Percentiles rank a stretch among this genome's conserved stretches.
phyloP scores from a whole-genome alignment of 306 rosid species.

The Rosa rugosa region DNA sequence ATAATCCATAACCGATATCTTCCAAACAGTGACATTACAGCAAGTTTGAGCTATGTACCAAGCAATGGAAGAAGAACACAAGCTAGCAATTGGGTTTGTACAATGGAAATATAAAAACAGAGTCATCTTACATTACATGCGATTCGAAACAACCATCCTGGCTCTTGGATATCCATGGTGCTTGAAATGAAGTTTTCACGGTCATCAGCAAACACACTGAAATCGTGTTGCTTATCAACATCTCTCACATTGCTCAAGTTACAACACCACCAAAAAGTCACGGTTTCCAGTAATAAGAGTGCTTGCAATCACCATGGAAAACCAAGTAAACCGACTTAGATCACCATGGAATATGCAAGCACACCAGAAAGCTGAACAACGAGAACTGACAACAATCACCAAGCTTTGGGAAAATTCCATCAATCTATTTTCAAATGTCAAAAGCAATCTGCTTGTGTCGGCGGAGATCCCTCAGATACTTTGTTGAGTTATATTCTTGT shows the following conservation, averaged over 20 bases:
- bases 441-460: constrained; percentile 55
- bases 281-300: background rate
- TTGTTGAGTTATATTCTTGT: constrained; percentile 83
- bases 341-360: constrained; percentile 22
- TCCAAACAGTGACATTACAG: background rate
- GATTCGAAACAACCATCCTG: constrained; percentile 15
- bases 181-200: background rate
- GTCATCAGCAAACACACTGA: background rate
- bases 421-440: constrained; percentile 22
- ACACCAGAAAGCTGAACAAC: background rate
- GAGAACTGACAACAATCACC: background rate
- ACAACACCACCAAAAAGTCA: background rate
- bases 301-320: constrained; percentile 31
- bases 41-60: background rate
- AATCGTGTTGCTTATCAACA: background rate
- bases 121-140: constrained; percentile 4
- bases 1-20: background rate
- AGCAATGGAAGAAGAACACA: background rate
- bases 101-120: background rate
- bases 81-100: background rate
- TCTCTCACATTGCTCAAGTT: background rate
- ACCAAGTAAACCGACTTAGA: background rate
- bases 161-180: background rate
- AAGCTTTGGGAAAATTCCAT: background rate
- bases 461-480: constrained; percentile 56